Conservation (phyloP, 306 rosid genomes). For the Fragaria iinumae region DNA sequence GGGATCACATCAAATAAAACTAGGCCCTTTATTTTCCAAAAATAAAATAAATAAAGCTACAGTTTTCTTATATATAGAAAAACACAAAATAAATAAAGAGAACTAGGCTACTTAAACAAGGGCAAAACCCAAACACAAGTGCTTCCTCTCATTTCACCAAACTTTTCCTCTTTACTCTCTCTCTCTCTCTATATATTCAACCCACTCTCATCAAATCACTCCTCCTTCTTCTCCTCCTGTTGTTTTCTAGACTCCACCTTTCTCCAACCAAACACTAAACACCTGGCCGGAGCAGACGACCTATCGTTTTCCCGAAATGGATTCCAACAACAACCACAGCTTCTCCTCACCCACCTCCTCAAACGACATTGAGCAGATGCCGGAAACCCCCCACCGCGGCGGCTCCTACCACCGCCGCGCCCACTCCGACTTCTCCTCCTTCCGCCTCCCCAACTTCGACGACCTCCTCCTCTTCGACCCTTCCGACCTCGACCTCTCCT, state of each 20-base stretch:
- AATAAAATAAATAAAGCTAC: not conserved
- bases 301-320: constrained; percentile 6
- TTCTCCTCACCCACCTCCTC: constrained; percentile 28
- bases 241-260: not conserved
- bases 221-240: not conserved
- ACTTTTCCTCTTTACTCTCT: too few relatives aligned
- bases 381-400: constrained; percentile 62
- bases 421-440: constrained; percentile 81
- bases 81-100: too few relatives aligned
- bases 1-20: not conserved
- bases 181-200: not conserved
- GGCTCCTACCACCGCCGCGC: constrained; percentile 90
- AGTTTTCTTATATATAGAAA: not conserved
- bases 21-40: not conserved
- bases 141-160: not conserved
- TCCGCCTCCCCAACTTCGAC: constrained; percentile 75
- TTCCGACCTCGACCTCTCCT: constrained; percentile 81
- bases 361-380: constrained; percentile 62
- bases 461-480: constrained; percentile 90
- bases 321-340: constrained; percentile 1
- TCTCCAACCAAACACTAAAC: not conserved
- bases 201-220: not conserved
- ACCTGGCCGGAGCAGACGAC: constrained; percentile 1
- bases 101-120: too few relatives aligned
- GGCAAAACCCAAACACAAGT: not conserved